Evolutionary conservation across 148 eudicot genomes (phyloP).

Genomic region (Dysphania ambrosioides): DNA sequence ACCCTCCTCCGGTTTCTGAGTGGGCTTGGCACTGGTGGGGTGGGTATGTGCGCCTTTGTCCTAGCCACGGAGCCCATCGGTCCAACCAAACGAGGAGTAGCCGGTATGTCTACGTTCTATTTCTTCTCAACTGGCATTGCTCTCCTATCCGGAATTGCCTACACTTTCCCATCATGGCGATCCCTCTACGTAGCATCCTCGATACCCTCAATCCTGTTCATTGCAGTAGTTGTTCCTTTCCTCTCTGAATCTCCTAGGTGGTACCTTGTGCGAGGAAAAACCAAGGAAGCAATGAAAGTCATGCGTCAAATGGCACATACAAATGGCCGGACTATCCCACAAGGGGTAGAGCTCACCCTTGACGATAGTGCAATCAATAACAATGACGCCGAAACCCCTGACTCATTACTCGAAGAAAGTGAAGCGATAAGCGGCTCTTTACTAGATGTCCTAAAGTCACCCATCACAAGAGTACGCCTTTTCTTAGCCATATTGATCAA

Average conservation of each 20-base stretch:
- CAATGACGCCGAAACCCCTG: background rate
- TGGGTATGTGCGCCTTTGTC: conserved; percentile 79
- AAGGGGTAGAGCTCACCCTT: conserved; percentile 39
- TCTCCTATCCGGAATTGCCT: conserved; percentile 62
- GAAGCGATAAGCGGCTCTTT: conserved; percentile 54
- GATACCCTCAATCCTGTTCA: conserved; percentile 63
- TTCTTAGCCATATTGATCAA: conserved; percentile 57
- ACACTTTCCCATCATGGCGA: conserved; percentile 61
- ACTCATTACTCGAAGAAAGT: conserved; percentile 2
- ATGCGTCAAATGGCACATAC: conserved; percentile 52
- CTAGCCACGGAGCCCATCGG: conserved; percentile 82
- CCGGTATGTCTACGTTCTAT: conserved; percentile 92
- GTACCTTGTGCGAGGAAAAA: conserved; percentile 67
- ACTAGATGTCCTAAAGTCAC: conserved; percentile 55
- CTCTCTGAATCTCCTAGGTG: conserved; percentile 85
- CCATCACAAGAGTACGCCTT: conserved; percentile 52
- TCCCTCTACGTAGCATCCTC: conserved; percentile 64
- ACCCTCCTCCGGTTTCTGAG: conserved; percentile 54
- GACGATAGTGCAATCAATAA: conserved; percentile 45
- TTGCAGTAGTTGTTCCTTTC: conserved; percentile 54
- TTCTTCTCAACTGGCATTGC: conserved; percentile 79
- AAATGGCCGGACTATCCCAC: conserved; percentile 49
- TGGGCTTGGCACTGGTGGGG: conserved; percentile 78
- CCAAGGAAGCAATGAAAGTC: conserved; percentile 57
- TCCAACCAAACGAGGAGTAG: conserved; percentile 61